These are phyloP conservation scores for Fraxinus excelsior DNA, from an alignment of 257 asterid genomes.

Conservation along the genomic window DNA sequence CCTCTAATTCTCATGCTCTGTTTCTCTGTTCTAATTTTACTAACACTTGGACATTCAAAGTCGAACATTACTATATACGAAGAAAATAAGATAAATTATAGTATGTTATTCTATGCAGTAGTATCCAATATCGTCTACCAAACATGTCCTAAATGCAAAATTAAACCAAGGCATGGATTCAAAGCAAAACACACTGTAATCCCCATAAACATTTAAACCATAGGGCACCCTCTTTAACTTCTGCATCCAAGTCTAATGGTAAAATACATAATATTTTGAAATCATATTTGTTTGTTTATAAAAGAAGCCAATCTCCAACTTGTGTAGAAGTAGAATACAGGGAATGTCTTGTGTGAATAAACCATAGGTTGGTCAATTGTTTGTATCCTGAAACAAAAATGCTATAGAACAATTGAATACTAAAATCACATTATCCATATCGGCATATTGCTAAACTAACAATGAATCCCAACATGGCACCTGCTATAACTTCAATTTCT, in stretches of 20 bases:
- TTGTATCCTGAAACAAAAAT: background rate
- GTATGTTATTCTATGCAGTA: background rate
- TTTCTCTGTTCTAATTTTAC: background rate
- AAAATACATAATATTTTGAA: background rate
- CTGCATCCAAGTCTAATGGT: background rate
- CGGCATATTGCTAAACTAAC: constrained; percentile 60
- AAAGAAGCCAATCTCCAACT: background rate
- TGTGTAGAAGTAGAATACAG: background rate
- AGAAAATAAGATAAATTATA: background rate
- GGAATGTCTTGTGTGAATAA: background rate
- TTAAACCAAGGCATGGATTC: background rate
- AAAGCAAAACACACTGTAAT: background rate
- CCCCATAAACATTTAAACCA: background rate
- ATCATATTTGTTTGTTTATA: background rate
- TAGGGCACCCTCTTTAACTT: background rate
- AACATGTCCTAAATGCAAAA: too few species aligned
- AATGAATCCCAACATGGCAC: constrained; percentile 82
- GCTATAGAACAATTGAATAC: constrained; percentile 7
- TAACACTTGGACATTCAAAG: background rate
- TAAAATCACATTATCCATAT: constrained; percentile 29
- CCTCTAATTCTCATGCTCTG: background rate
- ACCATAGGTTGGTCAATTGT: background rate
- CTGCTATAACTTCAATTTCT: constrained; percentile 77
- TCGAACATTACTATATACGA: too few species aligned
- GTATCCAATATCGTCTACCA: background rate